phyloP scores from a whole-genome alignment of 169 alveolate species.

The Cryptosporidium bovis region DNA sequence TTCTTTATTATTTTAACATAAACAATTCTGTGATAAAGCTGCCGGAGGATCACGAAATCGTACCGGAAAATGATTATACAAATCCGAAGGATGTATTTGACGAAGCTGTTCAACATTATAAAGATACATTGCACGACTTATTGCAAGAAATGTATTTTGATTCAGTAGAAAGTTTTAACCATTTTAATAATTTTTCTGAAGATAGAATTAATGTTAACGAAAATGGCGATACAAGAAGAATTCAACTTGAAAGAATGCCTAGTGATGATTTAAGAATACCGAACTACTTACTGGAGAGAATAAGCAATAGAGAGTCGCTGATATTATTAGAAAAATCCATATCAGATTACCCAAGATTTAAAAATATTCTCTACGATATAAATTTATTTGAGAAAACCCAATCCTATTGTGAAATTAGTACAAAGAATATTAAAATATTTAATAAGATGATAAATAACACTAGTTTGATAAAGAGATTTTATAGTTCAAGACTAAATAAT shows the following conservation, averaged over 20 bases:
- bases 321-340: conserved; percentile 50
- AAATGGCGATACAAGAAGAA: background rate
- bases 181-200: background rate
- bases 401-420: conserved; percentile 48
- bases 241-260: background rate
- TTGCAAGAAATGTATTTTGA: conserved; percentile 35
- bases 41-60: conserved; percentile 23
- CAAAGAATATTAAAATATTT: conserved; percentile 30
- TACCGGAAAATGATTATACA: background rate
- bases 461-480: background rate
- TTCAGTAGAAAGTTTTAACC: background rate
- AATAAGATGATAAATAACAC: conserved; percentile 1
- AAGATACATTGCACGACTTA: conserved; percentile 45
- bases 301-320: conserved; percentile 50
- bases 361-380: conserved; percentile 14
- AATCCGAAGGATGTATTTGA: conserved; percentile 66
- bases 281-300: conserved; percentile 13
- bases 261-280: conserved; percentile 10
- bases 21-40: conserved; percentile 37
- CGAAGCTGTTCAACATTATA: conserved; percentile 40
- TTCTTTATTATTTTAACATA: conserved; percentile 21
- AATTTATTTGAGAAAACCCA: conserved; percentile 21
- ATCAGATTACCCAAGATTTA: conserved; percentile 49
- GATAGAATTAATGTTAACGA: background rate
- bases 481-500: background rate